Conservation (phyloP, 352 stramenopile genomes). For the Pythium periplocum region DNA sequence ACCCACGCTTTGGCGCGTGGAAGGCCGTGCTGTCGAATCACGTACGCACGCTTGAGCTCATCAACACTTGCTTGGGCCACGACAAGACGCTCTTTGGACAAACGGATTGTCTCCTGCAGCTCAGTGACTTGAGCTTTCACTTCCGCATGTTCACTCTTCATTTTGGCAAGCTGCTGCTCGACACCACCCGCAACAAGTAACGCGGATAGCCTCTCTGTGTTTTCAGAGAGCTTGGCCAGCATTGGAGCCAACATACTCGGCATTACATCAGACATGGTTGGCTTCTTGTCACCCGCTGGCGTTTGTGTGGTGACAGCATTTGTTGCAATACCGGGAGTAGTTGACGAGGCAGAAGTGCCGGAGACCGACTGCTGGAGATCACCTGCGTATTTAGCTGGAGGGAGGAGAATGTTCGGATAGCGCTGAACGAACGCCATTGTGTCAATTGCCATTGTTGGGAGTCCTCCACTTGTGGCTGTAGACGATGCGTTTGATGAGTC, state of each 20-base stretch:
- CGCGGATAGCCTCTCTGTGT: conserved; percentile 50
- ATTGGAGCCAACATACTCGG: conserved; percentile 27
- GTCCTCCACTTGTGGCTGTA: neutral
- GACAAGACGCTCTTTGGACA: conserved; percentile 57
- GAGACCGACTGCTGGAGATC: conserved; percentile 6
- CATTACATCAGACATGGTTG: conserved; percentile 18
- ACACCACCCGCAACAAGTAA: conserved; percentile 60
- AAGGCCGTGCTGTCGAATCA: conserved; percentile 58
- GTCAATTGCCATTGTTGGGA: conserved; percentile 28
- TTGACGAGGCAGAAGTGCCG: no score
- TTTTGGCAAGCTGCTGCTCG: conserved; percentile 63
- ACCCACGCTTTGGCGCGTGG: conserved; percentile 58
- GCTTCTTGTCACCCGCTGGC: neutral
- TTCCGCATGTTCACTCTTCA: conserved; percentile 67
- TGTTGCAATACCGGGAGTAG: conserved; percentile 1
- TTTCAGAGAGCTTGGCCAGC: conserved; percentile 25
- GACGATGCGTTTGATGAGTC: neutral
- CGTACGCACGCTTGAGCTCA: conserved; percentile 55
- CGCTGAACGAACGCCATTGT: conserved; percentile 34
- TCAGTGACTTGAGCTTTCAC: conserved; percentile 64
- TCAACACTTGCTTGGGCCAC: conserved; percentile 45
- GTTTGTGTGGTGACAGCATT: conserved; percentile 1
- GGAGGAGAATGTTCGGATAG: conserved; percentile 63
- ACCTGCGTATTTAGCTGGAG: conserved; percentile 19
- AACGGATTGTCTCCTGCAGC: conserved; percentile 52